Conservation (phyloP, 495 filamentous ascomycete genomes). For the Symbiotaphrina buchneri region DNA sequence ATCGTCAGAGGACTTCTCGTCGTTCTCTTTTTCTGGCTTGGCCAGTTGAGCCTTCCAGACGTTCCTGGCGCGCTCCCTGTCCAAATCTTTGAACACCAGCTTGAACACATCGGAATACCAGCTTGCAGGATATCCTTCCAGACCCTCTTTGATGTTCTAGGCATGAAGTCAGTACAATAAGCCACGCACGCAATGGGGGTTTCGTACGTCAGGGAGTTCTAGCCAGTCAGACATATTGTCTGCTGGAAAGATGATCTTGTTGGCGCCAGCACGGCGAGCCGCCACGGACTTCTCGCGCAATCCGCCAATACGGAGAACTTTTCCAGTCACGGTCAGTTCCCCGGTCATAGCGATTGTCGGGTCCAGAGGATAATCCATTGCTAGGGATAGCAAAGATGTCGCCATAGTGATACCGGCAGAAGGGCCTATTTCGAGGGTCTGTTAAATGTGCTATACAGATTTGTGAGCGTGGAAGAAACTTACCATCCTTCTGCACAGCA, state of each 20-base stretch:
- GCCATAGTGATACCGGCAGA: slow-evolving; percentile 97
- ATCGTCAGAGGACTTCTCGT: too few relatives aligned
- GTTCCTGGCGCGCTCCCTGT: slow-evolving; percentile 44
- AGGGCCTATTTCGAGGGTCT: slow-evolving; percentile 30
- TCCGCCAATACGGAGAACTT: slow-evolving; percentile 89
- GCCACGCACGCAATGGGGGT: too few relatives aligned
- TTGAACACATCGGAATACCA: slow-evolving; percentile 95
- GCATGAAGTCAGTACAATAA: slow-evolving; percentile 1
- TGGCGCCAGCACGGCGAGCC: slow-evolving; percentile 78
- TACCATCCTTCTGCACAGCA: slow-evolving; percentile 84
- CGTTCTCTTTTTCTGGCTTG: too few relatives aligned
- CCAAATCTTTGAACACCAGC: slow-evolving; percentile 67
- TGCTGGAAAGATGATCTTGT: slow-evolving; percentile 82
- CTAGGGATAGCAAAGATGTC: slow-evolving; percentile 68
- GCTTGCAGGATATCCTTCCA: slow-evolving; percentile 68
- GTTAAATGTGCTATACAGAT: neutral
- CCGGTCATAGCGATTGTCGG: slow-evolving; percentile 95
- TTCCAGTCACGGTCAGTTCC: slow-evolving; percentile 92
- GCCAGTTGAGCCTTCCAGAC: slow-evolving; percentile 51
- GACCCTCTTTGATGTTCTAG: slow-evolving; percentile 90
- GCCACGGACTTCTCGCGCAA: slow-evolving; percentile 98
- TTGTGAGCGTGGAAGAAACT: slow-evolving; percentile 6
- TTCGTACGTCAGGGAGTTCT: slow-evolving; percentile 78
- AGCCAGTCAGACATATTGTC: slow-evolving; percentile 96
- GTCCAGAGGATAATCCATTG: slow-evolving; percentile 52